Evolutionary conservation across 2,329 filamentous ascomycete species (phyloP).

Genomic region (Ophiostoma novo-ulmi): DNA sequence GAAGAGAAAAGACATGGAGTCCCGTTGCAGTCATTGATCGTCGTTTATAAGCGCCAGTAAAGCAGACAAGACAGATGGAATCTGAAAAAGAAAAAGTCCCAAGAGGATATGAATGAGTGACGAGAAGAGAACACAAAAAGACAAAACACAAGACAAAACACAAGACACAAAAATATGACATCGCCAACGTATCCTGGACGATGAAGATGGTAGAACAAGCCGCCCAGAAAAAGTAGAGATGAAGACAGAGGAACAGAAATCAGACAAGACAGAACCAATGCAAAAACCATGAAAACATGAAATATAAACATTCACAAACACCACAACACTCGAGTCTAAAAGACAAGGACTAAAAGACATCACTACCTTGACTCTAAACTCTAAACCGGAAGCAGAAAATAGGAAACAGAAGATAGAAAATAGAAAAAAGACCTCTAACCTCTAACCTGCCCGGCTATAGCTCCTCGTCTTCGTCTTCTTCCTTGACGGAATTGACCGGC

Average conservation of each 20-base stretch:
- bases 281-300: background rate
- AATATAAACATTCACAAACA: conserved; percentile 1
- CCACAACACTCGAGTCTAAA: background rate
- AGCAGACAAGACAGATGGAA: conserved; percentile 1
- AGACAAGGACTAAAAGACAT: background rate
- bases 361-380: background rate
- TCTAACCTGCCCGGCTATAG: conserved; percentile 14
- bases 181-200: conserved; percentile 2
- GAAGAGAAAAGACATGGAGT: background rate
- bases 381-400: background rate
- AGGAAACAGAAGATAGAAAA: background rate
- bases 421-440: background rate
- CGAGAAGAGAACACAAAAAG: conserved; percentile 14
- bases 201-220: background rate
- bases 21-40: conserved; percentile 24
- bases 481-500: conserved; percentile 1
- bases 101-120: background rate
- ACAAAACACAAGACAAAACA: conserved; percentile 2
- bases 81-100: background rate
- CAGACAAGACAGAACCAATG: background rate
- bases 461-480: conserved; percentile 26
- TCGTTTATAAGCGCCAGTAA: conserved; percentile 22
- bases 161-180: background rate
- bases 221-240: background rate
- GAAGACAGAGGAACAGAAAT: background rate